Base-by-base conservation (phyloP, 2,329 filamentous ascomycete species). In the Penicillium vulpinum region DNA sequence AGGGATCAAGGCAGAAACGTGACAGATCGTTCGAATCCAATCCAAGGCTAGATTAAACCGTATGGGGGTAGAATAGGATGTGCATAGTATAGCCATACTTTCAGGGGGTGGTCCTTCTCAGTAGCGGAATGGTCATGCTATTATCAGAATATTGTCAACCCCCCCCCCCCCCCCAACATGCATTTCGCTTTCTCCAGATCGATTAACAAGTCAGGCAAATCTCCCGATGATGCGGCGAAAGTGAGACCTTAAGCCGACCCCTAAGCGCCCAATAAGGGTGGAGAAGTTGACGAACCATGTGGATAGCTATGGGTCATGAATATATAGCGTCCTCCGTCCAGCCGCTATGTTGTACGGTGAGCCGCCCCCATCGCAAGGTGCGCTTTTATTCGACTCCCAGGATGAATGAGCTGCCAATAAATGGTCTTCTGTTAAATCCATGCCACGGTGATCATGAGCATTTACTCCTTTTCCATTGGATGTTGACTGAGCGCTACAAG, bases 341-440 rank as follows among this genome's bases (percentile, higher is more conserved):
- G 58, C 57, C 64, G 66, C 60, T 66, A 57, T 53, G 57, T 65
- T 65, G 58, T 66, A 57, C 54, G 57, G 66, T 65, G 58, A 62
- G 61, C 59, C 60, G 59, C 59, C 62, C 63, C 60, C 60, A 68
- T 66, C 29, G 29, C 26, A 21, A 56, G 40, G 36, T 46, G 48
- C 47, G 48, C 44, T 49, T 43, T 51, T 48, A 48, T 45, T 52
- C 16, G n/a, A 40, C n/a, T 40, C 35, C 38, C 39, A 39, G 22
- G 31, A 45, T 26, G 26, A 11, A 16, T 44, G 18, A 16, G 46
- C 40, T 39, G 11, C 26, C 21, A 33, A 6, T 39, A 2, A 38
- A 43, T 16, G 5, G 18, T 11, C 18, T 24, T 24, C 13, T 22
- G 28, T 22, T 22, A 13, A 35, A 16, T 5, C 16, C 9, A 33